Conservation (phyloP, 73 alveolate genomes). For the Diophrys appendiculata region DNA sequence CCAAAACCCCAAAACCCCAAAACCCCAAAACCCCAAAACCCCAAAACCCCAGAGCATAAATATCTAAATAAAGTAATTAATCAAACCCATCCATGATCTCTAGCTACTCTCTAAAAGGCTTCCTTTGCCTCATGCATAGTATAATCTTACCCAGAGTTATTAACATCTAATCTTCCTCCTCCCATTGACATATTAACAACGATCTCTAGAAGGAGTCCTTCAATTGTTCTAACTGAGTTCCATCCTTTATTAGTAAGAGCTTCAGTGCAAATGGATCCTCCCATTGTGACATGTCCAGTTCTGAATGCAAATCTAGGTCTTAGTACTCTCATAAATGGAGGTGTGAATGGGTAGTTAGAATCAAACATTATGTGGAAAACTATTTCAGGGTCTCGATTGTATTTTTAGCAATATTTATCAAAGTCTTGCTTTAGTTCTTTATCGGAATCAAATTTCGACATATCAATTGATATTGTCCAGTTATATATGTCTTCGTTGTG, state of each 20-base stretch:
- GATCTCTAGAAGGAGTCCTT: slow-evolving; percentile 61
- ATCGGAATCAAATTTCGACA: slow-evolving; percentile 43
- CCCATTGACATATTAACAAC: slow-evolving; percentile 42
- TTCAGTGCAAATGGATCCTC: slow-evolving; percentile 80
- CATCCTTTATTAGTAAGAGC: slow-evolving; percentile 77
- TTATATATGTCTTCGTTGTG: slow-evolving; percentile 34
- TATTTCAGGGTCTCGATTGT: slow-evolving; percentile 15
- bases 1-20: no score
- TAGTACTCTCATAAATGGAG: slow-evolving; percentile 74
- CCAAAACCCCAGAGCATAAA: no score
- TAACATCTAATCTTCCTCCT: slow-evolving; percentile 50
- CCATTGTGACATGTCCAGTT: slow-evolving; percentile 83
- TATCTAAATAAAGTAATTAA: no score
- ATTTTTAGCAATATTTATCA: background rate
- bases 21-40: no score
- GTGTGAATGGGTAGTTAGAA: slow-evolving; percentile 50
- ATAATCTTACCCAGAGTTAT: slow-evolving; percentile 14
- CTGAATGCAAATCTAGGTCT: slow-evolving; percentile 72
- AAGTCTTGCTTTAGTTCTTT: slow-evolving; percentile 54
- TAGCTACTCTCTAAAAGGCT: slow-evolving; percentile 67
- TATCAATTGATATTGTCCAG: slow-evolving; percentile 49
- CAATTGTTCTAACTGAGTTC: slow-evolving; percentile 67
- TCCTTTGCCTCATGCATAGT: slow-evolving; percentile 49
- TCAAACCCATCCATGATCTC: slow-evolving; percentile 58
- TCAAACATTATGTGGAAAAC: slow-evolving; percentile 42